Base-by-base conservation (phyloP, 2,329 filamentous ascomycete genomes). In the Ascochyta lentis region DNA sequence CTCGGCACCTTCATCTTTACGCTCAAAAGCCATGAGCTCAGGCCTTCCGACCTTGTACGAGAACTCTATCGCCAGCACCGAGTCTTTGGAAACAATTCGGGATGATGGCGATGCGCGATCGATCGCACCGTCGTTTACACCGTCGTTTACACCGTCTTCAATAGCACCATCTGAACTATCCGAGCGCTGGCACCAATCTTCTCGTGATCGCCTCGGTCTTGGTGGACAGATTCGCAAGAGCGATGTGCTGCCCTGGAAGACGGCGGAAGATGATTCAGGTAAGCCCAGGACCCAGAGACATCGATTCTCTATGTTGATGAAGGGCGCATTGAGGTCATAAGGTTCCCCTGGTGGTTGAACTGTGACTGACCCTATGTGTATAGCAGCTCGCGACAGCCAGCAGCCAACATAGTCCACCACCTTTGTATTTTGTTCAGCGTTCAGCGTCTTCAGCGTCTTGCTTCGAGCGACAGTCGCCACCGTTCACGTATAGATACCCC, bases 141-240 rank as follows among this genome's bases (percentile, higher is more conserved):
- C 60, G 16, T 69, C 53, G 39, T 69, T 56, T 12, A 56, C 53
- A 19, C 69, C 54, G 29, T 71, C 52, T 40, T 73, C 71, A 19
- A 62, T 72, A 42, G 69, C 72, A 7, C 72, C 69, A 10, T 76
- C 73, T 13, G 72, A 66, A 22, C 66, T 76, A 45, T 74, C 72
- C 22, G 66, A 66, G 23, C 72, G 72, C 55, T 76, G 72, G 71
- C 70, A 69, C 46, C 67, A 67, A 35, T 70, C 69, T 49, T 64
- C 74, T 23, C 69, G 68, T 23, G 74, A 77, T 57, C 71, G 74
- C 12, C 68, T 76, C 7, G 74, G 74, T 24, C 63, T 77, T 1
- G 74, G 74, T 27, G 67, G 72, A 23, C 65, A 66, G 15, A 61
- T 76, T 49, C 69, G 67, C 22, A 74, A 70, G 61, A 68, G 63